These are phyloP conservation scores for Immersiella caudata DNA, from an alignment of 495 filamentous ascomycete species.

Conservation along the genomic window DNA sequence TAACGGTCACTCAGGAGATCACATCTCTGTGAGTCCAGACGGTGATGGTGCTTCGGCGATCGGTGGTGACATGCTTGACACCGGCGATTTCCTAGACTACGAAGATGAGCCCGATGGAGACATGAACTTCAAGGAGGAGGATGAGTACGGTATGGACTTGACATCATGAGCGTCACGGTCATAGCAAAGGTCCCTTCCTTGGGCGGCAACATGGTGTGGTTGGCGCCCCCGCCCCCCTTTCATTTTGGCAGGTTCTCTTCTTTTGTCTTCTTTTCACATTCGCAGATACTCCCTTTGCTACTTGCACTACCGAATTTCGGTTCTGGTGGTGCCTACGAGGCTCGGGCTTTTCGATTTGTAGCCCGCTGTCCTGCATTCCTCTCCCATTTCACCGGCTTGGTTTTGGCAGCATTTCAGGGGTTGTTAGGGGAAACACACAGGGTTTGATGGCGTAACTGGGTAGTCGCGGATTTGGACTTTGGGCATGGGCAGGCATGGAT, in stretches of 20 bases:
- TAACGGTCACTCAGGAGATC: constrained; percentile 39
- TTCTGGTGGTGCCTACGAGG: constrained; percentile 13
- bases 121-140: constrained; percentile 86
- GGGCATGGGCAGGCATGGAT: constrained; percentile 2
- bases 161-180: constrained; percentile 17
- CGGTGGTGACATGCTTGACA: constrained; percentile 55
- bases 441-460: constrained; percentile 17
- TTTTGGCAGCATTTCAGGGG: constrained; percentile 19
- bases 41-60: constrained; percentile 62
- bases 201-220: too few relatives aligned
- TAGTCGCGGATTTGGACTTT: constrained; percentile 13
- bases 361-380: background rate
- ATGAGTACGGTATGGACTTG: constrained; percentile 81
- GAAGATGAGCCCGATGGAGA: constrained; percentile 63
- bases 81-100: constrained; percentile 70
- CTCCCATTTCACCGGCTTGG: background rate
- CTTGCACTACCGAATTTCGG: background rate
- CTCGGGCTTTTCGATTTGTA: background rate
- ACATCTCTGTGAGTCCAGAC: constrained; percentile 66
- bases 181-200: too few relatives aligned
- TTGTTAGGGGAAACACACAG: background rate
- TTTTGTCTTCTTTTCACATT: background rate
- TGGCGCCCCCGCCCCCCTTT: too few relatives aligned
- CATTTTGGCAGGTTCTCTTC: background rate
- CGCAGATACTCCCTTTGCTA: background rate